phyloP scores from a whole-genome alignment of 768 basidiomycete species.

The Cyclocybe cylindracea region DNA sequence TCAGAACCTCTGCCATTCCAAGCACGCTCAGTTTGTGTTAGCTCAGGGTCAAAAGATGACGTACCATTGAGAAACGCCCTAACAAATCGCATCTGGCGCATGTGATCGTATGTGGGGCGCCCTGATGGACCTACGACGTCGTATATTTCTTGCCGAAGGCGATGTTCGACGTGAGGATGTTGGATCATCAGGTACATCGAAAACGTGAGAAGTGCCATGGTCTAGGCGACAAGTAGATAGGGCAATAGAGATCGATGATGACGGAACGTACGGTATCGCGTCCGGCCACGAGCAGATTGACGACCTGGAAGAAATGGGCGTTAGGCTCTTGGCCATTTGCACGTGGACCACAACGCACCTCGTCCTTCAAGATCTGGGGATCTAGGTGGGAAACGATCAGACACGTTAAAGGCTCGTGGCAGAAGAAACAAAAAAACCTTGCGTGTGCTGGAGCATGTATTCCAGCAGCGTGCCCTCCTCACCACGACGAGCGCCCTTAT shows the following conservation, averaged over 20 bases:
- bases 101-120: slow-evolving; percentile 42
- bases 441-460: slow-evolving; percentile 51
- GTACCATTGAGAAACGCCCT: slow-evolving; percentile 34
- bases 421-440: slow-evolving; percentile 36
- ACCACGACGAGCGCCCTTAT: slow-evolving; percentile 25
- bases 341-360: slow-evolving; percentile 8
- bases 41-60: not conserved
- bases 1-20: slow-evolving; percentile 36
- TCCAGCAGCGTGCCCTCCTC: slow-evolving; percentile 47
- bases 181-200: slow-evolving; percentile 42
- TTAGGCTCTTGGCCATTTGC: not conserved
- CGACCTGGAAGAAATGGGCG: slow-evolving; percentile 13
- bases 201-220: slow-evolving; percentile 30
- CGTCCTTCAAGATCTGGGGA: slow-evolving; percentile 41
- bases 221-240: not conserved
- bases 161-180: slow-evolving; percentile 36
- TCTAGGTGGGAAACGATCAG: slow-evolving; percentile 14
- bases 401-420: not conserved
- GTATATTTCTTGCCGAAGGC: slow-evolving; percentile 42
- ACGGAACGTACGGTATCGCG: slow-evolving; percentile 48
- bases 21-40: not conserved
- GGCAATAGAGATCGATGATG: too few species aligned
- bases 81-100: slow-evolving; percentile 44
- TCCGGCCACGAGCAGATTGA: slow-evolving; percentile 61
- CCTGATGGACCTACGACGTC: slow-evolving; percentile 34